A percentile compares a stretch with the other conserved stretches of the same genome.
Evolutionary conservation across 1,139 yeast species (phyloP).

Genomic region (Saccharomyces hybrid): DNA sequence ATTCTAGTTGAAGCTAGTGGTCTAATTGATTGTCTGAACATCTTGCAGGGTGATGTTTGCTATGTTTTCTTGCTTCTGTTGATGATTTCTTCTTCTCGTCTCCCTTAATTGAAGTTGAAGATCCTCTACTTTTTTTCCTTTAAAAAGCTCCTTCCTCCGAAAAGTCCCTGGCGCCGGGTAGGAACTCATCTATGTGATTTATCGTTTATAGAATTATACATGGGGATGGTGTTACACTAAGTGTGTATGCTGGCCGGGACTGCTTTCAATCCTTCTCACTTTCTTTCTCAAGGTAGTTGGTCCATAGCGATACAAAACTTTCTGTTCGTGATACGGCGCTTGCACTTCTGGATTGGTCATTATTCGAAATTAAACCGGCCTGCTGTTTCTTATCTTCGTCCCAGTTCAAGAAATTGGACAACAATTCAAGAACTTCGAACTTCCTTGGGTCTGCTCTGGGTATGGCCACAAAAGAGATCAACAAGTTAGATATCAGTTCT

Average conservation of each 20-base stretch:
- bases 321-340: constrained; percentile 39
- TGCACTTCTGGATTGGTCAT: constrained; percentile 19
- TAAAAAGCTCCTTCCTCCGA: background rate
- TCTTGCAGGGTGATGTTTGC: background rate
- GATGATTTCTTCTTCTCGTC: background rate
- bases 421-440: constrained; percentile 80
- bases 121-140: background rate
- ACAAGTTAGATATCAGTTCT: constrained; percentile 76
- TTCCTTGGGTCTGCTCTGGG: constrained; percentile 93
- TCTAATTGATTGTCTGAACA: background rate
- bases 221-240: background rate
- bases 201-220: background rate
- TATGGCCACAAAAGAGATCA: constrained; percentile 74
- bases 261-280: constrained; percentile 33
- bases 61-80: background rate
- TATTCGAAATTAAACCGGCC: constrained; percentile 62
- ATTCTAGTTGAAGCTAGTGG: background rate
- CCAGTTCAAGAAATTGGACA: constrained; percentile 81
- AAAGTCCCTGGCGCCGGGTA: background rate
- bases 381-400: constrained; percentile 72
- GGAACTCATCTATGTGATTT: background rate
- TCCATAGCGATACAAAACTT: constrained; percentile 80
- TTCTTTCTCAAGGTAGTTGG: constrained; percentile 81
- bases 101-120: background rate
- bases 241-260: background rate